These are phyloP conservation scores for Saccharum spontaneum DNA, from an alignment of 176 grass and related monocot genomes.

Conservation along the genomic window DNA sequence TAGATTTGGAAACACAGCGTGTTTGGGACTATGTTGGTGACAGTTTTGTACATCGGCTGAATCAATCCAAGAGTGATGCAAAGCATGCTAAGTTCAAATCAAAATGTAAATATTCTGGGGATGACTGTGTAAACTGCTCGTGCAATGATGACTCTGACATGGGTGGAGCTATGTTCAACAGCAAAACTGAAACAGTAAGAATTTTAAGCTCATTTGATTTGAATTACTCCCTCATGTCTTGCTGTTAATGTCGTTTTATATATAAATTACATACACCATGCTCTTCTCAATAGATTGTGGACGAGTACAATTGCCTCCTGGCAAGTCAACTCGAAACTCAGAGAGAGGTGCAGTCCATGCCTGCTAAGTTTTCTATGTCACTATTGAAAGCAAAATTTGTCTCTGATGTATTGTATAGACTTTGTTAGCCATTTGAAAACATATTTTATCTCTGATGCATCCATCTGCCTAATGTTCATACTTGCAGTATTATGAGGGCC, in stretches of 20 bases:
- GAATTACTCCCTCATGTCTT: not conserved
- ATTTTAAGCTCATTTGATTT: constrained; percentile 24
- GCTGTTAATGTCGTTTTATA: constrained; percentile 20
- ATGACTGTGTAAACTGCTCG: constrained; percentile 39
- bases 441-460: not conserved
- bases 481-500: constrained; percentile 77
- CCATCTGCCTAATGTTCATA: constrained; percentile 10
- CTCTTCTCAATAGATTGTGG: constrained; percentile 67
- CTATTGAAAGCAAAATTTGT: not conserved
- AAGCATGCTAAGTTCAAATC: constrained; percentile 65
- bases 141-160: constrained; percentile 68
- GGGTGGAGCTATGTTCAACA: constrained; percentile 68
- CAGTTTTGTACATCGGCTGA: constrained; percentile 87
- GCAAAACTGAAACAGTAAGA: constrained; percentile 76
- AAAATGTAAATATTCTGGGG: constrained; percentile 57
- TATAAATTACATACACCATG: constrained; percentile 13
- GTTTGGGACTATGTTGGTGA: constrained; percentile 99
- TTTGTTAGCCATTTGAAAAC: not conserved
- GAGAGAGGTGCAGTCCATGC: constrained; percentile 57
- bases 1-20: constrained; percentile 86
- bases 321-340: constrained; percentile 87
- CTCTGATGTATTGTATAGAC: not conserved
- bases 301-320: constrained; percentile 88
- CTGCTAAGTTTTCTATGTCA: not conserved
- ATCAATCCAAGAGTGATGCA: constrained; percentile 82